Base-by-base conservation (phyloP, 169 alveolate species). In the Plasmodium billcollinsi region DNA sequence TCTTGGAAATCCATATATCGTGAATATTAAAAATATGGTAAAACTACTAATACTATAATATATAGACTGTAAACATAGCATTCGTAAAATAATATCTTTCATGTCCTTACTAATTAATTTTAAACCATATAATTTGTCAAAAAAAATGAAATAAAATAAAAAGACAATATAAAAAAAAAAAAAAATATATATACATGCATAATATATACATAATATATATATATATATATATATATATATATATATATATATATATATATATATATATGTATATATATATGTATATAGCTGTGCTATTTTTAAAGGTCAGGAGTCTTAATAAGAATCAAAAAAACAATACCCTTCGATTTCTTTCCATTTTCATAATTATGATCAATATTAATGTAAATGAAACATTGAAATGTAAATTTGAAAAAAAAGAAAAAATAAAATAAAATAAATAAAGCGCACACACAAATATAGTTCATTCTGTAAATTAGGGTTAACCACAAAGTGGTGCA, bases 301-400 rank as follows among this genome's bases (percentile, higher is more conserved):
- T 33, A 33, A 33, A 33, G 45, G 45, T 33, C 45, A 33, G 7
- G 0, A 5, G 45, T 33, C 5, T 33, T 33, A 5, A 33, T 33
- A 33, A 7, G 45, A 8, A 33, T 33, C 45, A 33, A 33, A 5
- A 33, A 33, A 33, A 33, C 45, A 33, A 66, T 4, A 66, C 43
- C n/a, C 39, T 62, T 20, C 33, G 20, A 18, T 18, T 62, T 66
- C 43, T 69, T 45, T 45, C 15, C 61, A 14, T 43, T 45, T 43
- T 47, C 18, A 56, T 56, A 2, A 15, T 2, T 56, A 56, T 56
- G 2, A 56, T 11, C 21, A 33, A 33, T 56, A 14, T 14, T 20
- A 24, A 26, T 43, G 54, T 26, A 74, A 21, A 39, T 3, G 39
- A 65, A 76, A 24, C 89, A 76, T 65, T 76, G 89, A 76, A 76